Conservation (phyloP, 208 protist genomes). For the Leishmania turanica region DNA sequence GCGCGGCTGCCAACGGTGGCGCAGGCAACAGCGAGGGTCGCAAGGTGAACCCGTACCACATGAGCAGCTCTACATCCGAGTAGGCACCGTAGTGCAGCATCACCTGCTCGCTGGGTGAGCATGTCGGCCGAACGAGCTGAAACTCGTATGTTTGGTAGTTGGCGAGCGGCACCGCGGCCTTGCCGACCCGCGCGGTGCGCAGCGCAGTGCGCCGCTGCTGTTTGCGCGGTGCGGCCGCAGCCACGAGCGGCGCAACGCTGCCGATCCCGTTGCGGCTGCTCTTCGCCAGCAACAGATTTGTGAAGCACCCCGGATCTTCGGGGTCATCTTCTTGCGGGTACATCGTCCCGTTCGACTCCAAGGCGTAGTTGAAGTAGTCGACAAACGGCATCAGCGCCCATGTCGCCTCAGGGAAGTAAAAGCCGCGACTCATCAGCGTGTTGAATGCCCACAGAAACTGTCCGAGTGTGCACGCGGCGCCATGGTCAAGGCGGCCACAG, state of each 20-base stretch:
- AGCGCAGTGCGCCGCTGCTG: slow-evolving; percentile 12
- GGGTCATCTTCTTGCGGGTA: slow-evolving; percentile 21
- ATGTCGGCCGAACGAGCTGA: slow-evolving; percentile 38
- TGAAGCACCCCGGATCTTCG: slow-evolving; percentile 18
- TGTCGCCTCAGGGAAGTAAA: slow-evolving; percentile 77
- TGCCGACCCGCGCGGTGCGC: slow-evolving; percentile 23
- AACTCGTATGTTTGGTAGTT: slow-evolving; percentile 64
- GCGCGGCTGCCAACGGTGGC: background rate
- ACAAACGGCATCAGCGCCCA: slow-evolving; percentile 92
- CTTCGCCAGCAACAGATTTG: slow-evolving; percentile 3
- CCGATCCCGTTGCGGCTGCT: background rate
- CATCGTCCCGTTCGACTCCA: slow-evolving; percentile 75
- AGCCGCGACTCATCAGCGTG: slow-evolving; percentile 87
- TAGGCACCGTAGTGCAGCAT: slow-evolving; percentile 88
- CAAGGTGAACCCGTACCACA: slow-evolving; percentile 93
- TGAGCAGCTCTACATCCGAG: slow-evolving; percentile 83
- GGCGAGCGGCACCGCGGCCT: slow-evolving; percentile 20
- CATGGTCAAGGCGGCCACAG: background rate
- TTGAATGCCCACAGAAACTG: slow-evolving; percentile 89
- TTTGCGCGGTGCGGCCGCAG: slow-evolving; percentile 7
- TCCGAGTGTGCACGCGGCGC: slow-evolving; percentile 32
- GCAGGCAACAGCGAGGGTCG: slow-evolving; percentile 58
- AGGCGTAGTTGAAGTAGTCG: slow-evolving; percentile 93
- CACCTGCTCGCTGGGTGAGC: slow-evolving; percentile 57
- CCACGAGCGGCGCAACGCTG: background rate